phyloP scores from a whole-genome alignment of 805 yeast species.

The Kodamaea laetipori region DNA sequence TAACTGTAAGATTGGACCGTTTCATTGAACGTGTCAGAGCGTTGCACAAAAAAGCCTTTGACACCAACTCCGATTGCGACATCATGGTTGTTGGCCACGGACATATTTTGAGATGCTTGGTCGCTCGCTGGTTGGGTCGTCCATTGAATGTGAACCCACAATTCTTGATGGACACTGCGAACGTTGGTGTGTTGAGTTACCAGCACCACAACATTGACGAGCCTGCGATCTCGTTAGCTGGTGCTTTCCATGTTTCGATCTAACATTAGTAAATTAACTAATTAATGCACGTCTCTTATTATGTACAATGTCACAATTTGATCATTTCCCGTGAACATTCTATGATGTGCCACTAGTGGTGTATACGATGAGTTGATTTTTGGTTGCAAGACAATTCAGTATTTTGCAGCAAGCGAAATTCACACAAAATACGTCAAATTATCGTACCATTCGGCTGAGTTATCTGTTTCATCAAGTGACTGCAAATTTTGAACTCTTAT shows the following conservation, averaged over 20 bases:
- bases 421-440: background rate
- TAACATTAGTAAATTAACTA: too few relatives aligned
- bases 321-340: too few relatives aligned
- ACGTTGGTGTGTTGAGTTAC: slow-evolving; percentile 88
- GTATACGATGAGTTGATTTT: too few relatives aligned
- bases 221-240: slow-evolving; percentile 84
- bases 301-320: too few relatives aligned
- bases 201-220: slow-evolving; percentile 83
- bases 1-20: slow-evolving; percentile 70
- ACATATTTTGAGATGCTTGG: slow-evolving; percentile 86
- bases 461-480: background rate
- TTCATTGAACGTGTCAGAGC: slow-evolving; percentile 64
- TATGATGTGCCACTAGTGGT: too few relatives aligned
- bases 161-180: slow-evolving; percentile 90
- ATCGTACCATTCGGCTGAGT: too few relatives aligned
- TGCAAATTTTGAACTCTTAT: background rate
- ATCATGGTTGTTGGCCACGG: slow-evolving; percentile 90
- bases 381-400: background rate
- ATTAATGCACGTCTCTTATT: too few relatives aligned
- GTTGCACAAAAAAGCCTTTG: slow-evolving; percentile 58
- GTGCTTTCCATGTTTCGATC: slow-evolving; percentile 63
- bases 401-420: background rate
- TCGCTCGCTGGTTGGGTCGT: slow-evolving; percentile 79
- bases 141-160: slow-evolving; percentile 69
- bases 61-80: slow-evolving; percentile 59